These are phyloP conservation scores for Avena insularis DNA, from an alignment of 176 grass and related monocot species.

Conservation along the genomic window DNA sequence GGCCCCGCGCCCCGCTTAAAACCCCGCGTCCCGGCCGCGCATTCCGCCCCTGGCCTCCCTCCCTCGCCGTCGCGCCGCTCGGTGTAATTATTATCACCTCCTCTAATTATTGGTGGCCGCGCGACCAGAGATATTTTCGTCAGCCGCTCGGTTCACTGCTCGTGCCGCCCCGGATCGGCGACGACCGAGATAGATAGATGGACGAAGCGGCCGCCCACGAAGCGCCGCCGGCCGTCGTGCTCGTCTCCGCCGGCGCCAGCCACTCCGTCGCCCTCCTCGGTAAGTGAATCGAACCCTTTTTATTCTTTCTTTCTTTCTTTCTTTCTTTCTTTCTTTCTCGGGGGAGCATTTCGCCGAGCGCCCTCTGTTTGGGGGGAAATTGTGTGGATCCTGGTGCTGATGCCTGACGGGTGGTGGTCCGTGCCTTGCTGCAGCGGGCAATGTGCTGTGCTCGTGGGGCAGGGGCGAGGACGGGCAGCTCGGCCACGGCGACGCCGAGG, in stretches of 20 bases:
- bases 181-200: constrained; percentile 16
- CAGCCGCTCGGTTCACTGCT: background rate
- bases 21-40: constrained; percentile 33
- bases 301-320: background rate
- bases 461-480: constrained; percentile 98
- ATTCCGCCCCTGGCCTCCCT: background rate
- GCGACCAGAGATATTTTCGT: constrained; percentile 9
- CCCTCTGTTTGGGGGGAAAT: background rate
- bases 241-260: constrained; percentile 92
- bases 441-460: constrained; percentile 93
- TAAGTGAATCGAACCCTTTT: constrained; percentile 28
- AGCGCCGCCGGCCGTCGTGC: constrained; percentile 51
- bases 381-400: background rate
- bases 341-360: constrained; percentile 29
- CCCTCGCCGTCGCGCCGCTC: constrained; percentile 25
- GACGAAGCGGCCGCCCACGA: constrained; percentile 45
- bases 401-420: background rate
- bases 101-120: background rate
- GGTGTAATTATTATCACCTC: background rate
- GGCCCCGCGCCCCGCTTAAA: constrained; percentile 42
- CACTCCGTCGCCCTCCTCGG: constrained; percentile 95
- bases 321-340: background rate
- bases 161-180: background rate
- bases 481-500: constrained; percentile 94
- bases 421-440: constrained; percentile 58